Evolutionary conservation across 352 stramenopile species (phyloP).

Genomic region (Phytophthora colocasiae): DNA sequence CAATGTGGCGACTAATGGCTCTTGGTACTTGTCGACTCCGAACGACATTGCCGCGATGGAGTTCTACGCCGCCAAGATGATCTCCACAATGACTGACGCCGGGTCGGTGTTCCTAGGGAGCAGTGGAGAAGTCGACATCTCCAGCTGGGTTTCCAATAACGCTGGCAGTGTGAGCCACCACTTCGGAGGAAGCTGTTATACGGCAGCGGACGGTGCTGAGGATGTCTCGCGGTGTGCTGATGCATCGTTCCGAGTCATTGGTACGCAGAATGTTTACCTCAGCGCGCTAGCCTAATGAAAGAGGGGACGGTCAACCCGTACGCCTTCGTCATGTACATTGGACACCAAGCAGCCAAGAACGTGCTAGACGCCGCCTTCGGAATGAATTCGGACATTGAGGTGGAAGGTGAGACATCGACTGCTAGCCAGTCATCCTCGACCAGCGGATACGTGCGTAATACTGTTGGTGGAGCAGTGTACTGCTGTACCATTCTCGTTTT

Average conservation of each 20-base stretch:
- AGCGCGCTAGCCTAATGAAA: conserved; percentile 53
- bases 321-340: conserved; percentile 62
- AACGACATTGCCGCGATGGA: conserved; percentile 46
- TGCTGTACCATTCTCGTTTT: conserved; percentile 6
- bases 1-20: conserved; percentile 36
- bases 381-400: conserved; percentile 10
- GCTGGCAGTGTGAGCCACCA: conserved; percentile 42
- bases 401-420: not conserved
- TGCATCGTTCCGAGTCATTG: conserved; percentile 42
- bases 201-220: conserved; percentile 33
- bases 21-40: conserved; percentile 42
- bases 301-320: conserved; percentile 57
- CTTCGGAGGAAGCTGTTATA: conserved; percentile 56
- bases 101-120: conserved; percentile 35
- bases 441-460: conserved; percentile 4
- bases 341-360: conserved; percentile 45
- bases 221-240: conserved; percentile 29
- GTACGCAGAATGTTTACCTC: conserved; percentile 50
- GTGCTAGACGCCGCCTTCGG: conserved; percentile 41
- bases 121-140: conserved; percentile 22
- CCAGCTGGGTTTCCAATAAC: conserved; percentile 42
- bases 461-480: not conserved
- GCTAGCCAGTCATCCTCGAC: conserved; percentile 14
- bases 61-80: conserved; percentile 42
- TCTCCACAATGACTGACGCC: conserved; percentile 32